phyloP scores from a whole-genome alignment of 768 basidiomycete species.

The Russula sp. region DNA sequence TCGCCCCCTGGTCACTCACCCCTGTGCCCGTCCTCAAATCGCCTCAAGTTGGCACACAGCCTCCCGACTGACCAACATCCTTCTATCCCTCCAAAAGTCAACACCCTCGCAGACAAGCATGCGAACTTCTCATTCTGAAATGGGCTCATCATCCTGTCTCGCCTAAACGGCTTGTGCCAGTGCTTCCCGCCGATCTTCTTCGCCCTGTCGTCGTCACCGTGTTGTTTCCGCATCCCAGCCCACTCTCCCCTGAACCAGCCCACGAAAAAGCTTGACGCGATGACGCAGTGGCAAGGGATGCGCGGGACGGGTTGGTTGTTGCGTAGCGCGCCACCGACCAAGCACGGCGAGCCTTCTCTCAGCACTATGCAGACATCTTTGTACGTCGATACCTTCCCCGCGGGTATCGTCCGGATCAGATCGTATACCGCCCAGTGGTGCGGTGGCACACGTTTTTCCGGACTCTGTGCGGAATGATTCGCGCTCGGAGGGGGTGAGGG shows the following conservation, averaged over 20 bases:
- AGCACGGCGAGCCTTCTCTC: slow-evolving; percentile 52
- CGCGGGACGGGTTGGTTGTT: slow-evolving; percentile 60
- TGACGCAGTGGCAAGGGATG: slow-evolving; percentile 65
- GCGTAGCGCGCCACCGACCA: slow-evolving; percentile 61
- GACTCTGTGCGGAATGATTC: slow-evolving; percentile 13
- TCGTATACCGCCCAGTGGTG: slow-evolving; percentile 24
- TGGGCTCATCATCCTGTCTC: slow-evolving; percentile 11
- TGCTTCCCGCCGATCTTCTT: too few species aligned
- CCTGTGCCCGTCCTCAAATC: too few species aligned
- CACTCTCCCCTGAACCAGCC: slow-evolving; percentile 62
- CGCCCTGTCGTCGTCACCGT: background rate
- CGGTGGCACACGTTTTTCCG: slow-evolving; percentile 19
- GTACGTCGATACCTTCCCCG: slow-evolving; percentile 20
- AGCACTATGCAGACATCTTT: slow-evolving; percentile 36
- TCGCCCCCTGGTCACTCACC: too few species aligned
- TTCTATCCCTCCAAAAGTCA: slow-evolving; percentile 10
- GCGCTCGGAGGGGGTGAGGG: slow-evolving; percentile 15
- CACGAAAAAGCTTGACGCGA: slow-evolving; percentile 51
- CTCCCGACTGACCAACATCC: slow-evolving; percentile 2
- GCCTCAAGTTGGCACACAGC: slow-evolving; percentile 16
- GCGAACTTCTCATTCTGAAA: slow-evolving; percentile 19
- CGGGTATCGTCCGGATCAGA: slow-evolving; percentile 11
- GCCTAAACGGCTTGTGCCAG: slow-evolving; percentile 7
- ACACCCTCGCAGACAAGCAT: slow-evolving; percentile 19
- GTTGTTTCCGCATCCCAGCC: slow-evolving; percentile 14